Evolutionary conservation across 2,329 filamentous ascomycete genomes (phyloP).

Genomic region (Colletotrichum acutatum): DNA sequence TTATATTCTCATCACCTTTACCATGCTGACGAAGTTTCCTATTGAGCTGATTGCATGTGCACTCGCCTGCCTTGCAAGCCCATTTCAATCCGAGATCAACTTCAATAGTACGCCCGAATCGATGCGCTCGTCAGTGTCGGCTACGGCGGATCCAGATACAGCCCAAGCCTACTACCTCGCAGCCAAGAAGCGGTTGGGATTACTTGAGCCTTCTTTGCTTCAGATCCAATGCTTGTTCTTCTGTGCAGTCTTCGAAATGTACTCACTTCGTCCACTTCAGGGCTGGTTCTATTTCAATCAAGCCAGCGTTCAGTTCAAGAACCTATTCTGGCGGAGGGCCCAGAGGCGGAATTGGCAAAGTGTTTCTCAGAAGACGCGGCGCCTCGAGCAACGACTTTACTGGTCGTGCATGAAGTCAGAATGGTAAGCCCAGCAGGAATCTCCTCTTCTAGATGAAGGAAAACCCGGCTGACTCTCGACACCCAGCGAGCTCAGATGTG

Average conservation of each 20-base stretch:
- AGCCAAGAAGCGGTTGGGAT: constrained; percentile 44
- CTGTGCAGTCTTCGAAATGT: constrained; percentile 47
- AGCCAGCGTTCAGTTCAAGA: constrained; percentile 42
- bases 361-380: constrained; percentile 18
- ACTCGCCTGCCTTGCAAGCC: constrained; percentile 41
- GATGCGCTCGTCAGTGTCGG: neutral
- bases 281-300: constrained; percentile 46
- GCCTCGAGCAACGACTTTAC: constrained; percentile 44
- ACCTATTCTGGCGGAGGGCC: constrained; percentile 28
- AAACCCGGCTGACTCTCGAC: neutral
- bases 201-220: constrained; percentile 42
- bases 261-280: constrained; percentile 43
- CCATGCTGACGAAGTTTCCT: neutral
- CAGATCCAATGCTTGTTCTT: constrained; percentile 46
- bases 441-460: neutral
- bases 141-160: constrained; percentile 12
- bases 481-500: constrained; percentile 31
- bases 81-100: constrained; percentile 35
- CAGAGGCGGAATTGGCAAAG: neutral
- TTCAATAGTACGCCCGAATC: constrained; percentile 19
- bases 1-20: neutral
- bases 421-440: constrained; percentile 35
- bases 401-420: constrained; percentile 49
- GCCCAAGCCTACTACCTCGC: constrained; percentile 42
- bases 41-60: constrained; percentile 45